Evolutionary conservation across 208 protist species (phyloP), one percentile per base, ranked within the genome.

Genomic region (Novymonas esmeraldas): DNA sequence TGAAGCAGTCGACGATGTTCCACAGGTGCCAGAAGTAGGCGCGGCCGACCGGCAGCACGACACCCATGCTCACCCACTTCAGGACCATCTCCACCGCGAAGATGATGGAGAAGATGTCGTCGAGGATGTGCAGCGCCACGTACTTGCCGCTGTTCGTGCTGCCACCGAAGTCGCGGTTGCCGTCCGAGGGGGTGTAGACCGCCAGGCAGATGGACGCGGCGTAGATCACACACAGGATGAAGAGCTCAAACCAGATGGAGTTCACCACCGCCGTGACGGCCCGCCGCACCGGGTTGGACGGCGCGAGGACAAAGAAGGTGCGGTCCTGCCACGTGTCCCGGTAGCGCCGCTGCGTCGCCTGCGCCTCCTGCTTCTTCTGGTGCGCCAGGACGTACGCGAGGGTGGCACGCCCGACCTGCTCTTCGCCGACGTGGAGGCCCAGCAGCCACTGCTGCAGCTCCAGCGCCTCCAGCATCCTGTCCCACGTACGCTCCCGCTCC

Each of bases 1-100:
- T 93, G 65, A 95, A 90, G 55, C 59, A 85, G 70, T 98, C 95
- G 50, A 97, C 83, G 29, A 91, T 78, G 74, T 98, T 97, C 90
- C 90, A 96, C 51, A 64, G 69, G 51, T 92, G 79, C 85, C 87
- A 93, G 57, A 94, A 90, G 81, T 97, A 97, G n/a, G 89, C 91
- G 7, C 68, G 72, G 31, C 81, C 63, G 28, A 84, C 33, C 20
- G 85, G 84, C 36, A 95, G 58, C n/a, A 96, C 50, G 29, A 97
- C 87, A 16, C 94, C 94, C 76, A 93, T 88, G 64, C 71, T 78
- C 26, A 97, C 77, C 81, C 90, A 93, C 75, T 93, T 97, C 11
- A 95, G 58, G 60, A 96, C 22, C 89, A 97, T 92, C 77, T 98
- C 94, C 18, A 93, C 65, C 24, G 46, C 70, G 67, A 96, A 97